Evolutionary conservation across 2,329 filamentous ascomycete species (phyloP).

Genomic region (Fusarium dimerum): DNA sequence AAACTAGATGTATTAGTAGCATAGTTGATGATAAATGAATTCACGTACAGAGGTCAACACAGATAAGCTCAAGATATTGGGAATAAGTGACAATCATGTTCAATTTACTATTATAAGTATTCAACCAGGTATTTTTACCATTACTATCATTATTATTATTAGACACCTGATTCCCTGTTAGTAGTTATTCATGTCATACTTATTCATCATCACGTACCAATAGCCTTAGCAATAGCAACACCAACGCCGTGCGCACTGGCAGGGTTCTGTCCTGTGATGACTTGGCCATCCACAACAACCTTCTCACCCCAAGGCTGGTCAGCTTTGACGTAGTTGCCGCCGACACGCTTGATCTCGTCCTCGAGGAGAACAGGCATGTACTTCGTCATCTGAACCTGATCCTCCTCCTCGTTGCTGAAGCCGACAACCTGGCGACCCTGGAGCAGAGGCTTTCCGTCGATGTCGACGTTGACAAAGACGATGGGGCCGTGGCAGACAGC

Average conservation of each 20-base stretch:
- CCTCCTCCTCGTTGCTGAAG: constrained; percentile 61
- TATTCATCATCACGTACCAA: constrained; percentile 27
- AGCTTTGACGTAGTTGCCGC: constrained; percentile 59
- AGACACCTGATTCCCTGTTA: too few relatives aligned
- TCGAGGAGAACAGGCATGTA: constrained; percentile 63
- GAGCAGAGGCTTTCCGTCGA: constrained; percentile 55
- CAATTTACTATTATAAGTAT: too few relatives aligned
- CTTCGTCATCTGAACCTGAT: constrained; percentile 47
- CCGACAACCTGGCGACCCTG: constrained; percentile 60
- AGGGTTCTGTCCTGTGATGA: constrained; percentile 62
- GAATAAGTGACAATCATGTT: too few relatives aligned
- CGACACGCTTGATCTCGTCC: constrained; percentile 51
- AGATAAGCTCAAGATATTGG: too few relatives aligned
- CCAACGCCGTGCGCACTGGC: constrained; percentile 52
- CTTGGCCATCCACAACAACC: constrained; percentile 50
- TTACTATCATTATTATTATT: too few relatives aligned
- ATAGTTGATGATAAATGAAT: background rate
- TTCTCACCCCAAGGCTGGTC: constrained; percentile 50
- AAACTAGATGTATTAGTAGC: background rate
- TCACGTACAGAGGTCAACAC: too few relatives aligned
- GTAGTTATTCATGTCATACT: background rate
- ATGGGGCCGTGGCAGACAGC: constrained; percentile 72
- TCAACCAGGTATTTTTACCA: too few relatives aligned
- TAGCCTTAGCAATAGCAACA: constrained; percentile 50
- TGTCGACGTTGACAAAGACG: constrained; percentile 59